Evolutionary conservation across 345 rosid species (phyloP).

Genomic region (Citrus medica): DNA sequence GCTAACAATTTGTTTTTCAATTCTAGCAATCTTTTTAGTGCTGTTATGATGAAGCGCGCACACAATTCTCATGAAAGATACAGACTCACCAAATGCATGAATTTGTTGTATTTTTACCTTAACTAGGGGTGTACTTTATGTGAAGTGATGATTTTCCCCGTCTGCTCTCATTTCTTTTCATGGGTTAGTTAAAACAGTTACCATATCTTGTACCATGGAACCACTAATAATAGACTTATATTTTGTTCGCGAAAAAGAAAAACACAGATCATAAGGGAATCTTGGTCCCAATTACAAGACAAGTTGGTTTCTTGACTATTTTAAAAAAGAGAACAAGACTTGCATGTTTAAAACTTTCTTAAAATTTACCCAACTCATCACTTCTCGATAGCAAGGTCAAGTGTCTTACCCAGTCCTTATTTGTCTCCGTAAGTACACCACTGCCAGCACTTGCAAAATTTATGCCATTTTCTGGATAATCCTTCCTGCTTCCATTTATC

Average conservation of each 20-base stretch:
- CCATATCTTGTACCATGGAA: too few species aligned
- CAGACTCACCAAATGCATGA: neutral
- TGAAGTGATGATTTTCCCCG: neutral
- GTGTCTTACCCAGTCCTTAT: conserved; percentile 34
- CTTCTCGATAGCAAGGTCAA: neutral
- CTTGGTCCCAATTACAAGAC: too few species aligned
- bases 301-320: too few species aligned
- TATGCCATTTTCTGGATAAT: conserved; percentile 51
- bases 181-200: too few species aligned
- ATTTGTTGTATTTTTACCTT: neutral
- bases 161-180: neutral
- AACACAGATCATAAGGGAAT: too few species aligned
- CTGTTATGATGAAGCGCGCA: neutral
- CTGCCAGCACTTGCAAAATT: conserved; percentile 75
- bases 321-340: too few species aligned
- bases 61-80: neutral
- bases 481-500: conserved; percentile 40
- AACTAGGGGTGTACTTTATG: neutral
- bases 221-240: too few species aligned
- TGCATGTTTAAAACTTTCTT: too few species aligned
- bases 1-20: neutral
- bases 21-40: neutral
- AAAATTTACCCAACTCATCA: neutral
- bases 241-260: too few species aligned
- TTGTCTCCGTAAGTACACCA: conserved; percentile 52